A percentile compares a stretch with the other conserved stretches of the same genome.
These are phyloP conservation scores for Thelonectria rubi DNA, from an alignment of 2,329 filamentous ascomycete genomes.

Conservation along the genomic window DNA sequence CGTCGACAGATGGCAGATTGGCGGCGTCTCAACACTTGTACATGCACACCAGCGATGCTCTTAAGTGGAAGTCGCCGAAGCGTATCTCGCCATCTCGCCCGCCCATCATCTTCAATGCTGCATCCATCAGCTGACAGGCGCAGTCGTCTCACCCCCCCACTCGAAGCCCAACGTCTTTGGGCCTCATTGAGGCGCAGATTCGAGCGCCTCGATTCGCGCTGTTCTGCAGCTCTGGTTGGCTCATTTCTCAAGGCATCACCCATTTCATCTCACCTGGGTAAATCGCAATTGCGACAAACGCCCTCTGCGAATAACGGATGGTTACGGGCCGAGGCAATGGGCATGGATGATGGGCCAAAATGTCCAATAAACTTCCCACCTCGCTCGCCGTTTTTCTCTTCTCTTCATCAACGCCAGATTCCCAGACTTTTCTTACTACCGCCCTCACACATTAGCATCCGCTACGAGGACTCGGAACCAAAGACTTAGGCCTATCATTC, in stretches of 20 bases:
- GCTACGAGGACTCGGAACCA: not conserved
- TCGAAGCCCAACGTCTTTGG: not conserved
- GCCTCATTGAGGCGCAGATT: not conserved
- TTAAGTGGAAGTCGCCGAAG: no score
- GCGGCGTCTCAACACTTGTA: no score
- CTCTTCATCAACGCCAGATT: not conserved
- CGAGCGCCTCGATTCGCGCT: not conserved
- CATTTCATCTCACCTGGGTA: not conserved
- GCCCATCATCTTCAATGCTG: no score
- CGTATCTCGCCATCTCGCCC: no score
- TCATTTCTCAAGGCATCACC: not conserved
- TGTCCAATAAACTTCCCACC: not conserved
- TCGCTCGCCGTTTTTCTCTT: not conserved
- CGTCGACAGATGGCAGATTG: no score
- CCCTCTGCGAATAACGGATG: not conserved
- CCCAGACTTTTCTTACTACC: not conserved
- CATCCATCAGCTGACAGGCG: no score
- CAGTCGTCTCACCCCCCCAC: not conserved
- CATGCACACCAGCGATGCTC: no score
- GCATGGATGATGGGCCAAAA: no score
- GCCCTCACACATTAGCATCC: not conserved
- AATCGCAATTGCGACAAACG: not conserved
- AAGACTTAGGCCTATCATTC: not conserved
- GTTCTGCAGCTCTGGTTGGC: not conserved
- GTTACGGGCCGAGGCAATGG: not conserved